Percentiles rank a stretch among this genome's conserved stretches.
Conservation (phyloP, 179 eudicot genomes). For the Nepenthes alata region DNA sequence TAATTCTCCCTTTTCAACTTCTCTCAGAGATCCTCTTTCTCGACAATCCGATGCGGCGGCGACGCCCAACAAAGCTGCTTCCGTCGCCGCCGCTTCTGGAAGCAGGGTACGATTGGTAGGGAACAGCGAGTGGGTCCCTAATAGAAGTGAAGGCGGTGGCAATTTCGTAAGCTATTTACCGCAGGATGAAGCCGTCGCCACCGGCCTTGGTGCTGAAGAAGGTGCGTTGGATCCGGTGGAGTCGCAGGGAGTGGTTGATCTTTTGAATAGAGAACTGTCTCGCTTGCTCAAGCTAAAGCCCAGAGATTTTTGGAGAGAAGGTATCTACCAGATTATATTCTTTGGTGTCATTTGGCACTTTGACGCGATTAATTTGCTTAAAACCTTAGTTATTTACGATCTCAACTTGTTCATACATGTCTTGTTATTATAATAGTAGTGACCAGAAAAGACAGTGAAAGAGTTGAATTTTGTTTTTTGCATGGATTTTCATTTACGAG, state of each 20-base stretch:
- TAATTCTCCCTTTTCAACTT: constrained; percentile 35
- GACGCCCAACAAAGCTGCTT: constrained; percentile 2
- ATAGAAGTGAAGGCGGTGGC: constrained; percentile 26
- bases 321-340: constrained; percentile 14
- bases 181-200: constrained; percentile 92
- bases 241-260: constrained; percentile 80
- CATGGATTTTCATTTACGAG: too few relatives aligned
- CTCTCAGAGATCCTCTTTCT: constrained; percentile 27
- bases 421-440: too few relatives aligned
- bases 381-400: too few relatives aligned
- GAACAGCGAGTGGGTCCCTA: constrained; percentile 29
- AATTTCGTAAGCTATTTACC: constrained; percentile 73
- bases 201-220: constrained; percentile 60
- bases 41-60: constrained; percentile 10
- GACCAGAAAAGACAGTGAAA: too few relatives aligned
- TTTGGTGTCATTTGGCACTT: too few relatives aligned
- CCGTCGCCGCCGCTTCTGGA: constrained; percentile 1
- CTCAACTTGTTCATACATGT: too few relatives aligned
- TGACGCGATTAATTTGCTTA: too few relatives aligned
- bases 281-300: constrained; percentile 57
- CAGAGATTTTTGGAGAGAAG: constrained; percentile 80
- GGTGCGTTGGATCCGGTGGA: constrained; percentile 77
- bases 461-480: too few relatives aligned
- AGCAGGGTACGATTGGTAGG: constrained; percentile 17
- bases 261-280: constrained; percentile 58